Evolutionary conservation across 208 protist species (phyloP).

Genomic region (Trypanosoma theileri): DNA sequence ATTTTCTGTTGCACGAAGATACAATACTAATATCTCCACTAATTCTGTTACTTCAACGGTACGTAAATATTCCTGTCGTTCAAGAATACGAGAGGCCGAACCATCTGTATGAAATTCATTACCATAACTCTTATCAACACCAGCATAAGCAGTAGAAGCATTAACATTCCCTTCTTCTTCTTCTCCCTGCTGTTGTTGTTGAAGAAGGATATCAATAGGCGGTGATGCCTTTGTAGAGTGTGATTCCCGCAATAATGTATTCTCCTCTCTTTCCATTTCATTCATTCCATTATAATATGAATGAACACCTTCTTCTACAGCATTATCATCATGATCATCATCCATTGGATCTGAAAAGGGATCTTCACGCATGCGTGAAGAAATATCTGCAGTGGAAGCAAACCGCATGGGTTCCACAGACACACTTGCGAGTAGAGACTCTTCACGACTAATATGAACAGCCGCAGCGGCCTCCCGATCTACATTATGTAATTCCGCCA

Average conservation of each 20-base stretch:
- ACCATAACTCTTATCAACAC: neutral
- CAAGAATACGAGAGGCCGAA: neutral
- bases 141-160: neutral
- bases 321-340: slow-evolving; percentile 11
- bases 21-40: slow-evolving; percentile 37
- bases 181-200: too few species aligned
- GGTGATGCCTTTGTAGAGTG: neutral
- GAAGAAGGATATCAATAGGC: too few species aligned
- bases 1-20: slow-evolving; percentile 55
- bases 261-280: neutral
- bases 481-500: slow-evolving; percentile 18
- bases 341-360: neutral
- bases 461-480: neutral
- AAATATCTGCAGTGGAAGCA: neutral
- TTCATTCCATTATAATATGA: neutral
- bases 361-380: neutral
- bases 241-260: neutral
- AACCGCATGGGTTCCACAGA: slow-evolving; percentile 18
- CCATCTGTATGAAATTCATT: neutral
- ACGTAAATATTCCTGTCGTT: slow-evolving; percentile 28
- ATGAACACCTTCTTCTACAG: neutral
- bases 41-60: slow-evolving; percentile 22
- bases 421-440: neutral
- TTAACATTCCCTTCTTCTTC: neutral
- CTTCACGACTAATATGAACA: too few species aligned